These are phyloP conservation scores for Cymbidium sinense DNA, from an alignment of 106 monocot genomes.

Conservation along the genomic window DNA sequence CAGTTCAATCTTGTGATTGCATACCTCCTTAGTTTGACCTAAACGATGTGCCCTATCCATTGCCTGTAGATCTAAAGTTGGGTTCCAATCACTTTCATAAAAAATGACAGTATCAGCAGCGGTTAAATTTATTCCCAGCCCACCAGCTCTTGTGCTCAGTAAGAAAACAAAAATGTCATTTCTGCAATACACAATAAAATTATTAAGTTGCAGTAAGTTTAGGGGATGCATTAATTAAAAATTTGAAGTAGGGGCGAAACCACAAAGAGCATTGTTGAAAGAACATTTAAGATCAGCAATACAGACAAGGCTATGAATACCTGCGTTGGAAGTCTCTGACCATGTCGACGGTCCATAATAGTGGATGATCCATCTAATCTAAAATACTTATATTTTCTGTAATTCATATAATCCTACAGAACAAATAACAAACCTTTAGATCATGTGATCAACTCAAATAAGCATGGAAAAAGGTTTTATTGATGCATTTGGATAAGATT, in stretches of 20 bases:
- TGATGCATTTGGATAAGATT: neutral
- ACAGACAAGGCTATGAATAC: slow-evolving; percentile 23
- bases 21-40: slow-evolving; percentile 94
- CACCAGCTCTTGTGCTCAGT: slow-evolving; percentile 97
- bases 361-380: slow-evolving; percentile 94
- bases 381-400: slow-evolving; percentile 92
- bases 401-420: slow-evolving; percentile 98
- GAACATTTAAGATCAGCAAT: neutral
- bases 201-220: neutral
- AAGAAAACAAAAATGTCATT: slow-evolving; percentile 97
- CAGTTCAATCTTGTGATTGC: slow-evolving; percentile 9
- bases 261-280: neutral
- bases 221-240: neutral
- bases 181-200: slow-evolving; percentile 34
- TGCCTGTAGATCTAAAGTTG: slow-evolving; percentile 89
- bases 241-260: neutral
- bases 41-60: slow-evolving; percentile 98
- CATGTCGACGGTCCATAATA: slow-evolving; percentile 92
- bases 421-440: slow-evolving; percentile 5
- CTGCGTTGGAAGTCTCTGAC: slow-evolving; percentile 86
- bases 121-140: slow-evolving; percentile 93
- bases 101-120: slow-evolving; percentile 99
- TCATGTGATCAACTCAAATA: neutral
- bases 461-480: neutral
- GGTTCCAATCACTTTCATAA: slow-evolving; percentile 99